These are phyloP conservation scores for Vaccinium macrocarpon DNA, from an alignment of 148 eudicot genomes.

Conservation along the genomic window DNA sequence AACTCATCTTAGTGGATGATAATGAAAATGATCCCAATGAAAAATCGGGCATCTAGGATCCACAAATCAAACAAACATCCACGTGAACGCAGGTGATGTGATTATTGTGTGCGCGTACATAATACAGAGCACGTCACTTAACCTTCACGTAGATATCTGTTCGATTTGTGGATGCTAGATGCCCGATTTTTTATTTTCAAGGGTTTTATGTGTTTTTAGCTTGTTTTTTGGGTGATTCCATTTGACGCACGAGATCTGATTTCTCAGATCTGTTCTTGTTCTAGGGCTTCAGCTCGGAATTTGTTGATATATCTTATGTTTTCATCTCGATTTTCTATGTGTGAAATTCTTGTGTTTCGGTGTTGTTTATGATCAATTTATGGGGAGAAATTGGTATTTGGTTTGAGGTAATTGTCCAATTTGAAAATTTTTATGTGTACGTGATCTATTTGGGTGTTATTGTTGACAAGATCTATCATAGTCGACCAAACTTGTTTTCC, in stretches of 20 bases:
- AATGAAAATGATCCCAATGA: no score
- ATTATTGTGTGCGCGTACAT: no score
- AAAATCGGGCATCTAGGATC: not conserved
- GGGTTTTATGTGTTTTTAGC: not conserved
- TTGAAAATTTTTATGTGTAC: not conserved
- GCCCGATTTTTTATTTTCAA: not conserved
- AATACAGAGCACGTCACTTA: not conserved
- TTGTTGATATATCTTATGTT: not conserved
- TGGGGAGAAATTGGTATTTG: not conserved
- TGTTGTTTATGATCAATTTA: not conserved
- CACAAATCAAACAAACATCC: not conserved
- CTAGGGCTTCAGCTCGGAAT: not conserved
- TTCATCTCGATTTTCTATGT: not conserved
- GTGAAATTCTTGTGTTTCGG: not conserved
- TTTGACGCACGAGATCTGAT: not conserved
- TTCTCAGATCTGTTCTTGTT: conserved; percentile 4
- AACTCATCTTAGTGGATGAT: no score
- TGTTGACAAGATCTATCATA: not conserved
- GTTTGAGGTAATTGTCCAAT: not conserved
- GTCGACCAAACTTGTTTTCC: not conserved
- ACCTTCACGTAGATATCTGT: not conserved
- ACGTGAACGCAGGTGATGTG: not conserved
- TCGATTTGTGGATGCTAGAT: not conserved
- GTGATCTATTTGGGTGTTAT: not conserved
- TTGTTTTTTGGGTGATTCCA: not conserved